A percentile compares a stretch with the other conserved stretches of the same genome.
Conservation (phyloP, 2,329 filamentous ascomycete genomes). For the Delphinella strobiligena region DNA sequence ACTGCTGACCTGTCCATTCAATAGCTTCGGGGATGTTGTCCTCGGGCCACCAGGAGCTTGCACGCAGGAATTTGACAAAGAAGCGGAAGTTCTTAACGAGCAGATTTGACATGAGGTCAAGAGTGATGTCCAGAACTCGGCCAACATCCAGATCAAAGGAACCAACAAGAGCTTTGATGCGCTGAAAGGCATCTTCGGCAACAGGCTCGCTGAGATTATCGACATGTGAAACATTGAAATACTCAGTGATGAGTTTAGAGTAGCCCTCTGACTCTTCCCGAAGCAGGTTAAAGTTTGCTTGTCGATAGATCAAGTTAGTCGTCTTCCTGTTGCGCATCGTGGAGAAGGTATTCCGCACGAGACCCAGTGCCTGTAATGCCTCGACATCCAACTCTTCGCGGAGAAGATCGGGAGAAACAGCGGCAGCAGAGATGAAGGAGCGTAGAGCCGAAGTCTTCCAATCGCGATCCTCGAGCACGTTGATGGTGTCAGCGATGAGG, state of each 20-base stretch:
- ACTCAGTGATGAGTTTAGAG: conserved; percentile 87
- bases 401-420: conserved; percentile 59
- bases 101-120: conserved; percentile 89
- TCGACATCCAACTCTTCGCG: conserved; percentile 72
- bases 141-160: conserved; percentile 96
- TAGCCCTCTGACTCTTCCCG: conserved; percentile 95
- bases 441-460: conserved; percentile 46
- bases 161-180: conserved; percentile 86
- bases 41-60: conserved; percentile 93
- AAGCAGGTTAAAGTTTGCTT: conserved; percentile 91
- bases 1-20: conserved; percentile 36
- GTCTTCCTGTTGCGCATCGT: conserved; percentile 77
- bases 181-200: conserved; percentile 77
- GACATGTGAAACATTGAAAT: conserved; percentile 71
- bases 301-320: conserved; percentile 85
- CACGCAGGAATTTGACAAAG: conserved; percentile 82
- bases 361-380: conserved; percentile 60
- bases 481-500: conserved; percentile 72
- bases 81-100: conserved; percentile 88
- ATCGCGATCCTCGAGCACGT: conserved; percentile 64
- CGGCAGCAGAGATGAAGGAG: conserved; percentile 59
- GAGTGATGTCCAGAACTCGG: conserved; percentile 80
- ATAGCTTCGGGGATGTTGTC: conserved; percentile 43
- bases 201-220: conserved; percentile 45
- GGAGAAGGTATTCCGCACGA: conserved; percentile 76